Evolutionary conservation across 805 yeast species (phyloP), one percentile per base, ranked within the genome.

Genomic region (Candida dendrica): DNA sequence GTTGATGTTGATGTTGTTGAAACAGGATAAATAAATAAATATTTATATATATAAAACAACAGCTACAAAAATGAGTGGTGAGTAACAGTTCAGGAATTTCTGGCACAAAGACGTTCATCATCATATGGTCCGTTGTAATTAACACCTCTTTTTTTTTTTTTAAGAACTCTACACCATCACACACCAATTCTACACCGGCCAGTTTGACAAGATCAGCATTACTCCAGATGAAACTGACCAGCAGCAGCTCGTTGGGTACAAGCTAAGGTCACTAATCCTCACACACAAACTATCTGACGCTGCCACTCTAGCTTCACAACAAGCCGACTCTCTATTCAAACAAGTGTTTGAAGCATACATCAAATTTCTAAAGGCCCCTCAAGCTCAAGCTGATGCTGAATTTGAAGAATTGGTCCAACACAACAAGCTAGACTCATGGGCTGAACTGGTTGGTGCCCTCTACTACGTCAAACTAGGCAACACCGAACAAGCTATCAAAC

Each of bases 121-220:
- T n/a, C n/a, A n/a, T n/a, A n/a, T n/a, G n/a, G n/a, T n/a, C n/a
- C n/a, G n/a, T n/a, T n/a, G n/a, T n/a, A n/a, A n/a, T n/a, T n/a
- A n/a, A n/a, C n/a, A n/a, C n/a, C n/a, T n/a, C n/a, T n/a, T n/a
- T n/a, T n/a, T n/a, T n/a, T n/a, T n/a, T n/a, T 15, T 14, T n/a
- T 19, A 49, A 58, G 83, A 78, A 51, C 66, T 75, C 31, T 80
- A 70, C 59, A 69, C 68, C 15, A 59, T 80, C 20, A 71, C 77
- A 49, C 81, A 77, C 52, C 75, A 74, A 44, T 81, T 77, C 62
- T 80, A 73, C 59, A 74, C 83, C 11, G 78, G 80, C 39, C 79
- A 77, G 51, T 75, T 69, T 55, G 53, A 63, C 37, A 55, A 64
- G 6, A 66, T 70, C 40, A 27, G 34, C 2, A 32, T 17, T 16